Base-by-base conservation (phyloP, 75 land plant species). In the Isoetes taiwanensis region DNA sequence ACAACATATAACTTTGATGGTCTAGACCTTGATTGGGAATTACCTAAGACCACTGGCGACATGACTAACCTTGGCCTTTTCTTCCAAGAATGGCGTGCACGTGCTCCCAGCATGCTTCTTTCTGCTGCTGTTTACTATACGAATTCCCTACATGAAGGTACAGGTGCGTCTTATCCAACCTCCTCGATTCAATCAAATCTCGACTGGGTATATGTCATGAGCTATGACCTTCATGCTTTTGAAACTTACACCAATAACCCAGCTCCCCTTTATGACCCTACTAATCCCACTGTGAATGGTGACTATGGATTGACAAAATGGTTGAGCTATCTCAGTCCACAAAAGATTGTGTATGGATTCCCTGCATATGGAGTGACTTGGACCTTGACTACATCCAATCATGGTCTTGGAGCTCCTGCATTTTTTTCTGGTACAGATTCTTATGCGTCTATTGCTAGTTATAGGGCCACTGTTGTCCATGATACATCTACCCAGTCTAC, bases 271-370 rank as follows among this genome's bases (percentile, higher is more conserved):
- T 46, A 46, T 23, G 50, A 46, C 50, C 50, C 50, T 6, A 19
- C 50, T 3, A 46, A 46, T n/a, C 50, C 50, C 50, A 46, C 50
- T 19, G 50, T 46, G 12, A 46, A 46, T 23, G 50, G 50, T n/a
- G 50, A 46, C 50, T 46, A 46, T 19, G 50, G 50, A 5, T 6
- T 46, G 4, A 46, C 6, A 6, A 16, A 46, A 23, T 46, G 50
- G 50, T 23, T 46, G 16, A 5, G 23, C 21, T 46, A 16, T 19
- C 50, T 46, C 21, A 46, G 25, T n/a, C 5, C 5, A 4, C 5
- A 16, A 46, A 46, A 46, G 50, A 8, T 46, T 5, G 50, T 46
- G 6, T 19, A 8, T 8, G 50, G 50, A 8, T 6, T 46, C 4
- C 50, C 50, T 23, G 50, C 50, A 6, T 46, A 46, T 46, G 50